Base-by-base conservation (phyloP, 1,284 basidiomycete genomes). In the Pseudozyma thailandica region DNA sequence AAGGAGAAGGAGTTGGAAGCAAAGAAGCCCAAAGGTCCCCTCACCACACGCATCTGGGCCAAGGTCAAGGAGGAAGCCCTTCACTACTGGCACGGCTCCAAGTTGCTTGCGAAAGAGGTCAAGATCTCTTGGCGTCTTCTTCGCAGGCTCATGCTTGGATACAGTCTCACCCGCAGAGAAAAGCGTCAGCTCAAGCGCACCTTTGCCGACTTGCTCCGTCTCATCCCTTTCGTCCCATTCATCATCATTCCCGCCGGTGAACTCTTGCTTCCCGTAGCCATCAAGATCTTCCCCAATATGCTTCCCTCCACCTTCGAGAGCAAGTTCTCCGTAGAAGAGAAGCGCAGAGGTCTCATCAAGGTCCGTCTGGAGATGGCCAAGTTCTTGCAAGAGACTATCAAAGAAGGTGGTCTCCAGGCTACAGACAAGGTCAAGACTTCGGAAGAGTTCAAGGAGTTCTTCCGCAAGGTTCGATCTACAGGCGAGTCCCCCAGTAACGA, bases 251-350 rank as follows among this genome's bases (percentile, higher is more conserved):
- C 96, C 1, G 97, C 97, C 86, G 98, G 98, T 92, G 96, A 99
- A 83, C 83, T 99, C 23, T 87, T 99, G n/a, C 88, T 99, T 1
- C 95, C 96, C 3, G 92, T 98, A 31, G 94, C 94, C 0, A 88
- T 99, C 76, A 96, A 95, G 84, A 85, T 99, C 48, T 99, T 99
- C 88, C 95, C 95, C 25, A 98, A 93, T 84, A 98, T 98, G 93
- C 88, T 98, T 5, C 96, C 95, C 0, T 94, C 92, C 1, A 99
- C 95, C 0, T 99, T 99, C 68, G 94, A 98, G 84, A 94, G 97
- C 86, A 95, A 97, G 84, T 96, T 91, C 51, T 78, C 79, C 10
- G 69, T 69, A 27, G 93, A 97, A 82, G 95, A 98, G 85, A 98
- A 99, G 85, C 89, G 96, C 79, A 90, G 95, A 72, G 97, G 97